These are phyloP conservation scores for Pleurotus pulmonarius DNA, from an alignment of 768 basidiomycete species.

Conservation along the genomic window DNA sequence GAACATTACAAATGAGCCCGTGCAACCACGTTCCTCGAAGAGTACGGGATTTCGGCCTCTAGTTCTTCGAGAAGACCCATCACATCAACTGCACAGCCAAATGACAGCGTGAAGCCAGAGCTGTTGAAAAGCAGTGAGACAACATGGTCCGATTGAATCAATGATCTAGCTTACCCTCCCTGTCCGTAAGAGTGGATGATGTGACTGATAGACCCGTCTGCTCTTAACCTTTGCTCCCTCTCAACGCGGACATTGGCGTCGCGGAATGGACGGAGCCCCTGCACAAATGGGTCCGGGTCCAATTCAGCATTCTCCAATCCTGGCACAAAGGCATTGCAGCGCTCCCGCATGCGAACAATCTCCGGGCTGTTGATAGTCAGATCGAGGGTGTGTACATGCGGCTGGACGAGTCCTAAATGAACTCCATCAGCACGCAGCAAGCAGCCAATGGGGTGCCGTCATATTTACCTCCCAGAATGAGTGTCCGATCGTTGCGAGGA, in stretches of 20 bases:
- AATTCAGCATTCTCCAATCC: constrained; percentile 21
- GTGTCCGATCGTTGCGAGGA: constrained; percentile 30
- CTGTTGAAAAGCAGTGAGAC: background rate
- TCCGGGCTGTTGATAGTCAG: constrained; percentile 22
- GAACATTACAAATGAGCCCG: background rate
- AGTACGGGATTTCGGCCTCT: constrained; percentile 8
- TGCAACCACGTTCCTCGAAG: background rate
- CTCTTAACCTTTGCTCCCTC: constrained; percentile 15
- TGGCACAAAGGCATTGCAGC: constrained; percentile 24
- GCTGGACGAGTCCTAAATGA: constrained; percentile 20
- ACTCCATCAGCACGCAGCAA: background rate
- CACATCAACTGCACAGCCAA: constrained; percentile 21
- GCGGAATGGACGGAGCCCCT: constrained; percentile 25
- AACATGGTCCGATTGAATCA: no score
- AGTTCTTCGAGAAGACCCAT: constrained; percentile 11
- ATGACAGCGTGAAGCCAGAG: constrained; percentile 20
- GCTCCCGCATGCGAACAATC: constrained; percentile 24
- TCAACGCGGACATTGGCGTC: constrained; percentile 24
- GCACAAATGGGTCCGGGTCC: constrained; percentile 22
- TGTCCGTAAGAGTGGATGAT: constrained; percentile 24
- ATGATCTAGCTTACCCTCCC: constrained; percentile 15
- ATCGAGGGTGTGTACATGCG: constrained; percentile 19
- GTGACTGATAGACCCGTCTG: constrained; percentile 12
- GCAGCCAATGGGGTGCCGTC: background rate
- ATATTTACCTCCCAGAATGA: constrained; percentile 27